Conservation (phyloP, 345 rosid species). For the Erucastrum elatum region DNA sequence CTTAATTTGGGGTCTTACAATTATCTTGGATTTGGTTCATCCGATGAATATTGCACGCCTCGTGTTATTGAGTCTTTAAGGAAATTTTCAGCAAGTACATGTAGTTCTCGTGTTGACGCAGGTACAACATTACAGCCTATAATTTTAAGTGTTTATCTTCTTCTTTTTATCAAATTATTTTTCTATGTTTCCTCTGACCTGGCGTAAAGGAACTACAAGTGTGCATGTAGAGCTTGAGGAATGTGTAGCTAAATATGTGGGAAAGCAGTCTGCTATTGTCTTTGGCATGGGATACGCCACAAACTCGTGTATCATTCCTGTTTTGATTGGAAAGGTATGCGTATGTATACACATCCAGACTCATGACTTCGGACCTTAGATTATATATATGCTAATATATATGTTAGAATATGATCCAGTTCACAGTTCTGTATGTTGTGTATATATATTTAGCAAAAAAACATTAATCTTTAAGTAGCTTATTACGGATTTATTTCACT, state of each 20-base stretch:
- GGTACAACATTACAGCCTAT: constrained; percentile 43
- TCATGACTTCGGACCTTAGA: background rate
- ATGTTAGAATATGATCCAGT: background rate
- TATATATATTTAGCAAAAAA: background rate
- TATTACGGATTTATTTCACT: constrained; percentile 9
- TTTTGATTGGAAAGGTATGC: constrained; percentile 79
- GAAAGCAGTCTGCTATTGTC: constrained; percentile 87
- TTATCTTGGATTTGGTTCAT: constrained; percentile 94
- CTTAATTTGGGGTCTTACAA: constrained; percentile 96
- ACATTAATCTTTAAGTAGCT: background rate
- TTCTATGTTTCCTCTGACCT: background rate
- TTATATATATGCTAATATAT: background rate
- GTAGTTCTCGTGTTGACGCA: constrained; percentile 88
- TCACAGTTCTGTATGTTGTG: background rate
- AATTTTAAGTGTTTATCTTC: background rate
- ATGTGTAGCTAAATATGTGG: constrained; percentile 75
- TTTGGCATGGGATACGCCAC: constrained; percentile 91
- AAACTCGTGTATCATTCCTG: constrained; percentile 84
- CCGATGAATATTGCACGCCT: constrained; percentile 95
- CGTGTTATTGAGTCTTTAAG: constrained; percentile 77
- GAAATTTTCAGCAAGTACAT: constrained; percentile 82
- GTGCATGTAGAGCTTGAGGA: constrained; percentile 83
- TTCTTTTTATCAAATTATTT: background rate
- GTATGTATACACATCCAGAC: constrained; percentile 5
- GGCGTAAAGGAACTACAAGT: constrained; percentile 49